Base-by-base conservation (phyloP, 371 early-diverging fungal species). In the Mucor mucedo region DNA sequence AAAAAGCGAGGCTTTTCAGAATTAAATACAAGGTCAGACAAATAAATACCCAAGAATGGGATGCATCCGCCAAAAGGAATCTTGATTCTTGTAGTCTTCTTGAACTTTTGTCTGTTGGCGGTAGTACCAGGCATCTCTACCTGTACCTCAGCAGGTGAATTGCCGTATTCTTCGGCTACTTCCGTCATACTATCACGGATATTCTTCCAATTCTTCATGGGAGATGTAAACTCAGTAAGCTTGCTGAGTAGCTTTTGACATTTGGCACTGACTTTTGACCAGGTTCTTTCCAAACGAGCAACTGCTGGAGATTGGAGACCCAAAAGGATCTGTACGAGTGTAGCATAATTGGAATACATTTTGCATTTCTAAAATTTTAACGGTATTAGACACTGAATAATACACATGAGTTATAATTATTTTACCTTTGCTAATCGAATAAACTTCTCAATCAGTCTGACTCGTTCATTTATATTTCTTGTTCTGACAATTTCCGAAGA, bases 371-470 rank as follows among this genome's bases (percentile, higher is more conserved):
- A 58, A 21, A 21, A 29, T 48, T 16, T 48, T 48, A 48, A 27
- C 21, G 11, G n/a, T 11, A 48, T 48, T 28, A 48, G 21, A 6
- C 16, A 13, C 9, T 11, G 40, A 29, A 28, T 35, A 28, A 21
- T 21, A 1, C 21, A 21, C 21, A 21, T 21, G 21, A 35, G 8
- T 35, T 35, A 6, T 8, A 1, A 0, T 35, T 35, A 35, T 35
- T 35, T 65, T 80, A 86, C 87, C 75, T 83, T 82, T 7, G 91
- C 91, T 21, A 92, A 71, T 41, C 89, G 78, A 60, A 92, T 91
- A 48, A 89, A 86, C 64, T 86, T 87, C 58, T 90, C 89, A 38
- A 91, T 78, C 13, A 90, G 73, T 44, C 78, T 79, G 5, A 82
- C 89, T 14, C 91, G 78, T 48, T 79, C 76, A 8, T 85, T 79